phyloP scores from a whole-genome alignment of 345 rosid species.

The Heritiera fomes region DNA sequence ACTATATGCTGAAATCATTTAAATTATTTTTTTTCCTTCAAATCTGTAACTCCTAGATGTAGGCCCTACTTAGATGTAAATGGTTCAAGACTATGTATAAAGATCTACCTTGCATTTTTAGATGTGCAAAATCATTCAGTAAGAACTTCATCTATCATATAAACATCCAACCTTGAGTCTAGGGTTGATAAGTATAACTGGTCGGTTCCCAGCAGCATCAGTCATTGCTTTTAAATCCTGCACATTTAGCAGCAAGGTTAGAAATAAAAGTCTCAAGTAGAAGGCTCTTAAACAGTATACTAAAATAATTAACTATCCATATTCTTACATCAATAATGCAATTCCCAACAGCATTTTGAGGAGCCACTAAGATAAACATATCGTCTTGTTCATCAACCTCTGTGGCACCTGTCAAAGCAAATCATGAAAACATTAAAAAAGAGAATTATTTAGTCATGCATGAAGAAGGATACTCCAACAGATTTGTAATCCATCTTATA shows the following conservation, averaged over 20 bases:
- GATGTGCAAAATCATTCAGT: neutral
- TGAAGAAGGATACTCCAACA: neutral
- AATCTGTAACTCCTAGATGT: no score
- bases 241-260: conserved; percentile 22
- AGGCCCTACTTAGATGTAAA: no score
- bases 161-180: conserved; percentile 62
- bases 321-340: conserved; percentile 84
- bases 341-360: conserved; percentile 95
- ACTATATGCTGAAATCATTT: neutral
- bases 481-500: neutral
- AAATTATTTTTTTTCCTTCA: no score
- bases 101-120: neutral
- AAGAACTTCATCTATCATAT: conserved; percentile 7
- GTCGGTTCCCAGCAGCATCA: conserved; percentile 80
- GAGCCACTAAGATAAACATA: conserved; percentile 86
- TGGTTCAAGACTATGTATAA: neutral
- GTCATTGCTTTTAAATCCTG: conserved; percentile 96
- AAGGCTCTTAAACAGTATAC: neutral
- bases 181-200: conserved; percentile 87
- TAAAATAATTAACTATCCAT: conserved; percentile 14
- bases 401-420: conserved; percentile 55
- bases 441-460: neutral
- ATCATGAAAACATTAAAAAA: conserved; percentile 1
- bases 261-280: conserved; percentile 7
- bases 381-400: conserved; percentile 91